Percentiles rank a stretch among this genome's conserved stretches.
Evolutionary conservation across 164 flowering plant species (phyloP).

Genomic region (Umbilicus rupestris): DNA sequence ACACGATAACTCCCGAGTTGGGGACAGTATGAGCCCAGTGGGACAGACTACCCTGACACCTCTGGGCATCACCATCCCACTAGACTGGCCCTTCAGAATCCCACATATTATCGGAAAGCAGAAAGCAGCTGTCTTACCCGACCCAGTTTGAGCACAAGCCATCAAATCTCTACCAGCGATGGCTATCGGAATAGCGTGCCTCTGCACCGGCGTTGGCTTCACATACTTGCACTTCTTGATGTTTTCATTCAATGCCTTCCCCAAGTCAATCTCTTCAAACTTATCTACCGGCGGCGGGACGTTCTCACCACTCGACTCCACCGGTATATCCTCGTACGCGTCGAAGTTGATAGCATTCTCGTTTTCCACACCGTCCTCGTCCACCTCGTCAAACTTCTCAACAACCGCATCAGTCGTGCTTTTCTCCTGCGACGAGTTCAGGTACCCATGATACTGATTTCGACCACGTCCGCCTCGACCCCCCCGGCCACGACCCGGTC

Average conservation of each 20-base stretch:
- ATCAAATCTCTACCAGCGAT: constrained; percentile 61
- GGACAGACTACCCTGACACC: constrained; percentile 54
- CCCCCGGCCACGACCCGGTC: background rate
- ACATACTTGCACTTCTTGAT: constrained; percentile 68
- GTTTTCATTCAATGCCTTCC: constrained; percentile 51
- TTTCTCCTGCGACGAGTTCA: constrained; percentile 44
- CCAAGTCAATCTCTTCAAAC: constrained; percentile 70
- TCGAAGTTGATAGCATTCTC: constrained; percentile 45
- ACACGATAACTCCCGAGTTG: constrained; percentile 68
- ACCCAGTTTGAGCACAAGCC: constrained; percentile 88
- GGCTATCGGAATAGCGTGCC: constrained; percentile 67
- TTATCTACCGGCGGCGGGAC: constrained; percentile 66
- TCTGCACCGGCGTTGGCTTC: constrained; percentile 74
- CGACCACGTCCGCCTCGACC: constrained; percentile 38
- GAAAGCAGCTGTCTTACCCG: constrained; percentile 86
- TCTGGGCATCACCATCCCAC: constrained; percentile 30
- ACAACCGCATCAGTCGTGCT: constrained; percentile 50
- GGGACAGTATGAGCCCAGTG: constrained; percentile 68
- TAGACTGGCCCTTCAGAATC: constrained; percentile 29
- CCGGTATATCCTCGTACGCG: constrained; percentile 76
- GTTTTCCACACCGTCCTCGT: constrained; percentile 33
- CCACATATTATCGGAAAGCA: constrained; percentile 75
- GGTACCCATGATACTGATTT: constrained; percentile 40
- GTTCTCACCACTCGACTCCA: constrained; percentile 68
- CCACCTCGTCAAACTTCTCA: constrained; percentile 28